Conservation (phyloP, 371 early-diverging fungal species). For the Umbelopsis sp. region DNA sequence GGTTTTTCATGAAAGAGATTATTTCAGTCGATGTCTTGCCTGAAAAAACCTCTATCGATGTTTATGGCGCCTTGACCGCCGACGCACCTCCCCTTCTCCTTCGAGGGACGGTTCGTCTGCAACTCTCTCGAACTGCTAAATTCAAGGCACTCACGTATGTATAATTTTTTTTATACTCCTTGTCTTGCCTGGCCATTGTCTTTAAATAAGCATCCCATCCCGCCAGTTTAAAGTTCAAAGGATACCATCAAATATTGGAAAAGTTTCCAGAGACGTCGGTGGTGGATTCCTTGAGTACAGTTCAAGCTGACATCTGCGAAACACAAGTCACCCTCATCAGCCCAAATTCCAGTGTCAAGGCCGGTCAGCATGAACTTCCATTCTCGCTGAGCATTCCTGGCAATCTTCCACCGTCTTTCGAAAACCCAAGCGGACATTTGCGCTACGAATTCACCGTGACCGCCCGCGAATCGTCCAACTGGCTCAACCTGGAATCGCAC, state of each 20-base stretch:
- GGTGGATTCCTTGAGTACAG: neutral
- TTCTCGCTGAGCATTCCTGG: slow-evolving; percentile 47
- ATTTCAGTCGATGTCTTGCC: neutral
- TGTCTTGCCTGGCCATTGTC: too few relatives aligned
- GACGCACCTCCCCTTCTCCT: slow-evolving; percentile 1
- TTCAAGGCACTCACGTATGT: slow-evolving; percentile 8
- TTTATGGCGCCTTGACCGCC: neutral
- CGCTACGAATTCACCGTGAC: slow-evolving; percentile 16
- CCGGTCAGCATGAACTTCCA: slow-evolving; percentile 40
- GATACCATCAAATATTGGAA: slow-evolving; percentile 5
- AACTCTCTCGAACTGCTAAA: neutral
- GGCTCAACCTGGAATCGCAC: slow-evolving; percentile 8
- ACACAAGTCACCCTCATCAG: neutral
- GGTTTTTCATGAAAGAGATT: neutral
- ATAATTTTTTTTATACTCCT: neutral
- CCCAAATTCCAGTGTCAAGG: slow-evolving; percentile 27
- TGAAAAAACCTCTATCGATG: slow-evolving; percentile 5
- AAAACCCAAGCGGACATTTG: slow-evolving; percentile 38
- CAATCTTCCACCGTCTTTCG: slow-evolving; percentile 48
- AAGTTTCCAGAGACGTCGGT: slow-evolving; percentile 10
- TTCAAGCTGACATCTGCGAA: slow-evolving; percentile 14
- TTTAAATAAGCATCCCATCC: too few relatives aligned
- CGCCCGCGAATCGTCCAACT: neutral
- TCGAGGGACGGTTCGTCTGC: slow-evolving; percentile 2
- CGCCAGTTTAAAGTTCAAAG: slow-evolving; percentile 6